phyloP scores from a whole-genome alignment of 1,284 basidiomycete species.

The Ustilago sp. region DNA sequence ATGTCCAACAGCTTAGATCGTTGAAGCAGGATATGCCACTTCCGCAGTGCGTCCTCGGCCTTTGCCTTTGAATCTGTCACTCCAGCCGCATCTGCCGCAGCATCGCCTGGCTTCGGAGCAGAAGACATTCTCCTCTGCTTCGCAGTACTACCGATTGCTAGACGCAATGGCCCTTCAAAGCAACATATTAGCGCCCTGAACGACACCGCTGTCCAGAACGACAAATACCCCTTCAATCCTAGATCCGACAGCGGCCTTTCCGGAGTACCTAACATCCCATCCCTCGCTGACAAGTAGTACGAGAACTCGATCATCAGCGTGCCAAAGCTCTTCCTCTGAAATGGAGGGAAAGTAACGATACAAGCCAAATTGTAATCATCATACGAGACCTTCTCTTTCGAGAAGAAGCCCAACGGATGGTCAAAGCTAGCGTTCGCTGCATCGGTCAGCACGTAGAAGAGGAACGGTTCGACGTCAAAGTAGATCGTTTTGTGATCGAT shows the following conservation, averaged over 20 bases:
- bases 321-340: slow-evolving; percentile 88
- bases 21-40: slow-evolving; percentile 28
- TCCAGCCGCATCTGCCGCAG: not conserved
- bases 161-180: slow-evolving; percentile 48
- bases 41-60: slow-evolving; percentile 11
- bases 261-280: slow-evolving; percentile 86
- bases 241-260: slow-evolving; percentile 94
- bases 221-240: slow-evolving; percentile 88
- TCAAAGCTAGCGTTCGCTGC: slow-evolving; percentile 78
- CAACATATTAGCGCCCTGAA: slow-evolving; percentile 81
- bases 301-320: slow-evolving; percentile 99
- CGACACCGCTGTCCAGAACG: slow-evolving; percentile 89
- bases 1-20: slow-evolving; percentile 37
- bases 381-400: slow-evolving; percentile 94
- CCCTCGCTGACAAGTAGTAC: slow-evolving; percentile 86
- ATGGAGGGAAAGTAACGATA: slow-evolving; percentile 94
- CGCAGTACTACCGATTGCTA: not conserved
- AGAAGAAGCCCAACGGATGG: slow-evolving; percentile 93
- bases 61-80: not conserved
- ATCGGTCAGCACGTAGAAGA: slow-evolving; percentile 94
- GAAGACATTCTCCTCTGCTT: slow-evolving; percentile 21
- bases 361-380: slow-evolving; percentile 98
- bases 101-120: slow-evolving; percentile 3
- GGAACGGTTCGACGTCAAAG: slow-evolving; percentile 80
- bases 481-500: slow-evolving; percentile 98